Evolutionary conservation across 495 filamentous ascomycete genomes (phyloP).

Genomic region (Hypoxylon cercidicola): DNA sequence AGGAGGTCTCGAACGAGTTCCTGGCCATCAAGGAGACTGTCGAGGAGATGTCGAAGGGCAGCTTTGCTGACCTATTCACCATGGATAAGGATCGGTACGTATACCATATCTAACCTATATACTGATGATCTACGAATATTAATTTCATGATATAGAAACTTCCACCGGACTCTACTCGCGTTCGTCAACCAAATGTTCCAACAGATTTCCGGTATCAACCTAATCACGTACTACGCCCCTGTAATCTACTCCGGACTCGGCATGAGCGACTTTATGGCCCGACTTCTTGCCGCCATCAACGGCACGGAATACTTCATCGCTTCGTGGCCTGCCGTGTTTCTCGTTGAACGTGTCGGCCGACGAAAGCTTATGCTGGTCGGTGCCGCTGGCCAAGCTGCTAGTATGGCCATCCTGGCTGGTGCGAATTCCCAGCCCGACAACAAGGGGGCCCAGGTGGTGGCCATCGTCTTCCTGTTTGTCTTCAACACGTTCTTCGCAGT

Average conservation of each 20-base stretch:
- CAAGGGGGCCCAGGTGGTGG: constrained; percentile 52
- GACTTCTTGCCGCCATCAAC: constrained; percentile 76
- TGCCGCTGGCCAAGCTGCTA: constrained; percentile 72
- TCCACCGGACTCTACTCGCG: constrained; percentile 75
- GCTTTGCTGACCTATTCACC: constrained; percentile 75
- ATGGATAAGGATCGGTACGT: constrained; percentile 68
- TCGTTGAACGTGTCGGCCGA: constrained; percentile 69
- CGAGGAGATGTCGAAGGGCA: constrained; percentile 72
- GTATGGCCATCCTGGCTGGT: constrained; percentile 74
- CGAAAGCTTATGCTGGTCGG: constrained; percentile 78
- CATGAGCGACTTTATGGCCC: constrained; percentile 61
- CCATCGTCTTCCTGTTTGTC: constrained; percentile 71
- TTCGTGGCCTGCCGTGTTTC: constrained; percentile 76
- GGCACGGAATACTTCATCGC: constrained; percentile 81
- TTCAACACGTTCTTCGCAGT: constrained; percentile 83
- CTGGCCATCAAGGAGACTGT: constrained; percentile 80
- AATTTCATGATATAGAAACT: constrained; percentile 58
- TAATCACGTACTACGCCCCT: constrained; percentile 79
- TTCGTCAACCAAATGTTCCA: constrained; percentile 85
- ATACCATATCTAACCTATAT: background rate
- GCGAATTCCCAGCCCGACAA: constrained; percentile 46
- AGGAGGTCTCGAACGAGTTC: constrained; percentile 70
- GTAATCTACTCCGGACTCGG: constrained; percentile 70
- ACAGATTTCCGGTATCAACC: constrained; percentile 80
- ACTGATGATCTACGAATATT: constrained; percentile 1